These are phyloP conservation scores for Xylaria intraflava DNA, from an alignment of 495 filamentous ascomycete species.

Conservation along the genomic window DNA sequence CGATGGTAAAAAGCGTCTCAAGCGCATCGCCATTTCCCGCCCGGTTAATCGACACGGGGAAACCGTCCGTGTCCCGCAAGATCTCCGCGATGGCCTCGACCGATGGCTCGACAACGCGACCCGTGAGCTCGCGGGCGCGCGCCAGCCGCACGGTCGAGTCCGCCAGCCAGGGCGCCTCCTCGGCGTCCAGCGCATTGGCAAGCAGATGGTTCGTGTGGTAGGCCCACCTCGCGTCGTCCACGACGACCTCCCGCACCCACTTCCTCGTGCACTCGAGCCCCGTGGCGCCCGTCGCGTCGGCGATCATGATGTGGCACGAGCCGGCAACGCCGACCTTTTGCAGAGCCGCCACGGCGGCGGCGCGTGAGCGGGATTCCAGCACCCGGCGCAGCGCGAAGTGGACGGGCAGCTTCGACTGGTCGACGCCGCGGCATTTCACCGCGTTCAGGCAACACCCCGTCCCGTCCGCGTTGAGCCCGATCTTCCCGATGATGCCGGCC, in stretches of 20 bases:
- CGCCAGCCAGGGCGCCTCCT: constrained; percentile 46
- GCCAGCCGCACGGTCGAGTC: constrained; percentile 47
- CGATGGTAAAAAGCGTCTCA: constrained; percentile 42
- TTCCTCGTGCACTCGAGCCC: constrained; percentile 55
- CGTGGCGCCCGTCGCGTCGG: constrained; percentile 45
- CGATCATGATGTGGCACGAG: constrained; percentile 56
- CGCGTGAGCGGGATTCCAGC: constrained; percentile 49
- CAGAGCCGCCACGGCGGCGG: constrained; percentile 44
- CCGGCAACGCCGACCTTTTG: constrained; percentile 52
- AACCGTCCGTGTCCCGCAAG: constrained; percentile 19
- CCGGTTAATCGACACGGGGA: constrained; percentile 23
- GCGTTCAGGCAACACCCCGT: constrained; percentile 65
- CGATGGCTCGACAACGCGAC: constrained; percentile 19
- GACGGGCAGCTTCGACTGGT: constrained; percentile 49
- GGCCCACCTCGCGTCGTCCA: constrained; percentile 42
- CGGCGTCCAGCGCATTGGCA: constrained; percentile 25
- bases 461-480: constrained; percentile 56
- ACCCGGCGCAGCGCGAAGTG: constrained; percentile 57
- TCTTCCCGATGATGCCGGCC: constrained; percentile 68
- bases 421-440: constrained; percentile 52
- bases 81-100: constrained; percentile 14
- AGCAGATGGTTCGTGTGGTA: constrained; percentile 62
- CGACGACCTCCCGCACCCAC: constrained; percentile 44
- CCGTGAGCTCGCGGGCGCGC: constrained; percentile 38
- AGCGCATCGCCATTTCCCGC: constrained; percentile 13